Percentiles rank a stretch among this genome's conserved stretches.
Evolutionary conservation across 768 basidiomycete genomes (phyloP).

Genomic region (Mycena leptocephala): DNA sequence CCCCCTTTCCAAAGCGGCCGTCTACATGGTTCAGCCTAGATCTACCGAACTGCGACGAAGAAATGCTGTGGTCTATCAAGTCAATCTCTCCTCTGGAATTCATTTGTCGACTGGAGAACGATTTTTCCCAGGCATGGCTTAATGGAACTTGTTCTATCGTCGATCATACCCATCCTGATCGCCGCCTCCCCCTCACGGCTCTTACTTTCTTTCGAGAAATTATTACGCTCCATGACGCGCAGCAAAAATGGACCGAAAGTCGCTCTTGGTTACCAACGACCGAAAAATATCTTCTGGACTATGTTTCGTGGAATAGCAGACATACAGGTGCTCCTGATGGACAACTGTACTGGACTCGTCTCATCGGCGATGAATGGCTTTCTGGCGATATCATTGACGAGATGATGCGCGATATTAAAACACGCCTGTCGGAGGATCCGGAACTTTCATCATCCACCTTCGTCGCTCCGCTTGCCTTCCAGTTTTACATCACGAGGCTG

Average conservation of each 20-base stretch:
- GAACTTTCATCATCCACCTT: neutral
- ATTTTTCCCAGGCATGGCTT: constrained; percentile 12
- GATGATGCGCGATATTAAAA: neutral
- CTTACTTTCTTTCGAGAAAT: neutral
- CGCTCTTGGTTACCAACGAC: neutral
- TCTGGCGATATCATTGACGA: constrained; percentile 7
- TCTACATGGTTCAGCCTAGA: neutral
- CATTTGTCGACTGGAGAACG: neutral
- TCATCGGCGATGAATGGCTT: constrained; percentile 12
- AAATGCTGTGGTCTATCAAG: neutral
- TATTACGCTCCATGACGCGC: neutral
- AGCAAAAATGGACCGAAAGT: constrained; percentile 1
- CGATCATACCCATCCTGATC: neutral
- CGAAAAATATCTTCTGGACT: neutral
- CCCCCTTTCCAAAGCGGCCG: neutral
- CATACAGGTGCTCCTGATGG: neutral
- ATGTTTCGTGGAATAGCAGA: neutral
- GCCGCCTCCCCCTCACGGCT: neutral
- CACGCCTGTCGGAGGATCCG: neutral
- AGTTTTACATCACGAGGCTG: neutral
- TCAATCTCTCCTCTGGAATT: neutral
- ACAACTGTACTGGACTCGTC: constrained; percentile 14
- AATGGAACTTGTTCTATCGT: neutral
- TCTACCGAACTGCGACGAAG: neutral
- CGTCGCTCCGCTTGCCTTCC: neutral